Conservation (phyloP, 495 filamentous ascomycete genomes). For the Aspergillus asperescens region DNA sequence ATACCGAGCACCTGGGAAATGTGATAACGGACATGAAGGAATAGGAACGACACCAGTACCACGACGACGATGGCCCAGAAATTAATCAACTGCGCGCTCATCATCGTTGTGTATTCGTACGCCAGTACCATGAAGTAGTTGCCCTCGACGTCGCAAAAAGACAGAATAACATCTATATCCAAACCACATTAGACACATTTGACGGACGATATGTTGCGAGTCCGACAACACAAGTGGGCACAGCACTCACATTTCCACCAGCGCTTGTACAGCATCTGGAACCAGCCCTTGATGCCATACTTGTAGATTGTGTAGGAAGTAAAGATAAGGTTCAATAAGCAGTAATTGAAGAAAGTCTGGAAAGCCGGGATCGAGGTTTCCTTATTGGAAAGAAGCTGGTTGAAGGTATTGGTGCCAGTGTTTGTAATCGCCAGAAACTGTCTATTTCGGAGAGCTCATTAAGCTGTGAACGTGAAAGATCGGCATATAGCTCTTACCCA, state of each 20-base stretch:
- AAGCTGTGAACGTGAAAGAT: neutral
- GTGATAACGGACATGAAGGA: slow-evolving; percentile 86
- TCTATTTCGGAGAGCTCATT: slow-evolving; percentile 29
- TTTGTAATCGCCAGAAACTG: slow-evolving; percentile 85
- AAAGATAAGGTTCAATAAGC: slow-evolving; percentile 77
- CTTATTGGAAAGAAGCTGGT: slow-evolving; percentile 59
- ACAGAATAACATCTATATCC: slow-evolving; percentile 68
- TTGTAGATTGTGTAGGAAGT: slow-evolving; percentile 74
- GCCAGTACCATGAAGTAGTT: slow-evolving; percentile 97
- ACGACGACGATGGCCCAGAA: slow-evolving; percentile 98
- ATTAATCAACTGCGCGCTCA: slow-evolving; percentile 91
- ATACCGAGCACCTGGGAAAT: slow-evolving; percentile 78
- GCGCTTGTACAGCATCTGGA: slow-evolving; percentile 55
- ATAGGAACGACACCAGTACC: slow-evolving; percentile 72
- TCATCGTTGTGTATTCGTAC: slow-evolving; percentile 85
- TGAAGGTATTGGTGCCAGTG: slow-evolving; percentile 85
- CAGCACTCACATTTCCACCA: slow-evolving; percentile 72
- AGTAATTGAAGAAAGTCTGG: slow-evolving; percentile 92
- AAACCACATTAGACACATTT: slow-evolving; percentile 8
- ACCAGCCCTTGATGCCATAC: slow-evolving; percentile 70
- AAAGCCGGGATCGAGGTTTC: slow-evolving; percentile 90
- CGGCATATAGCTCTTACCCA: slow-evolving; percentile 46
- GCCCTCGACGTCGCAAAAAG: slow-evolving; percentile 89
- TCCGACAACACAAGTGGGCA: neutral
- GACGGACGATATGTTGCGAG: neutral